Percentiles rank a stretch among this genome's conserved stretches.
Conservation (phyloP, 2,329 filamentous ascomycete species). For the Thelonectria discophora region DNA sequence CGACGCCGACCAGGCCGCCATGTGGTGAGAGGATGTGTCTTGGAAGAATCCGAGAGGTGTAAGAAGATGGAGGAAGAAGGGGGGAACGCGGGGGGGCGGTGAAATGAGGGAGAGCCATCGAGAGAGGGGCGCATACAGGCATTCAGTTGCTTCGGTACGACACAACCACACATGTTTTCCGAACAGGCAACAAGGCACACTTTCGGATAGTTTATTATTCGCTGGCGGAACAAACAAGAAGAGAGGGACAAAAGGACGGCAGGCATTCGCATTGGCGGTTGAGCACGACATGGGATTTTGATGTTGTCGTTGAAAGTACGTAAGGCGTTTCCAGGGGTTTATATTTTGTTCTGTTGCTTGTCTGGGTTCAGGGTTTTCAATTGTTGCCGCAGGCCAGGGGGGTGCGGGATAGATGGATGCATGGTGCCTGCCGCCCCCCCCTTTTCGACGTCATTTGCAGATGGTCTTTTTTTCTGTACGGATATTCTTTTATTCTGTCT, state of each 20-base stretch:
- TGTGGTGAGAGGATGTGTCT: conserved; percentile 53
- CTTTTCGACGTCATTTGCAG: conserved; percentile 28
- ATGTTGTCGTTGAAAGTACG: conserved; percentile 37
- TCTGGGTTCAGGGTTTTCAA: conserved; percentile 16
- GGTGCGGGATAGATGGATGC: conserved; percentile 15
- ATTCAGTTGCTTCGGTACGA: not conserved
- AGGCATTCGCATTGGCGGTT: conserved; percentile 23
- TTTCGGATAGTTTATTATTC: not conserved
- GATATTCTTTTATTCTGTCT: conserved; percentile 10
- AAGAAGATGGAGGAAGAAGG: conserved; percentile 13
- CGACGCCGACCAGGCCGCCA: conserved; percentile 81
- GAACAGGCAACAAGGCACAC: not conserved
- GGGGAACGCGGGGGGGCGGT: conserved; percentile 15
- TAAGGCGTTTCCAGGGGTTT: conserved; percentile 38
- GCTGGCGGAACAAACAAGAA: conserved; percentile 26
- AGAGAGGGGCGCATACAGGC: not conserved
- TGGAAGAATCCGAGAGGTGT: conserved; percentile 21
- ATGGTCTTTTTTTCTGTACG: conserved; percentile 12
- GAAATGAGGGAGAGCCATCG: conserved; percentile 22
- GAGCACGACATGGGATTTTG: conserved; percentile 24
- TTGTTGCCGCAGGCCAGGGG: conserved; percentile 12
- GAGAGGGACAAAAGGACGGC: not conserved
- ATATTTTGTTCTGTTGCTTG: conserved; percentile 3
- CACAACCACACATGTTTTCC: not conserved
- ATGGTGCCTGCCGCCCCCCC: conserved; percentile 5